Evolutionary conservation across 805 yeast species (phyloP), one percentile per base, ranked within the genome.

Genomic region (Candida nanaspora): DNA sequence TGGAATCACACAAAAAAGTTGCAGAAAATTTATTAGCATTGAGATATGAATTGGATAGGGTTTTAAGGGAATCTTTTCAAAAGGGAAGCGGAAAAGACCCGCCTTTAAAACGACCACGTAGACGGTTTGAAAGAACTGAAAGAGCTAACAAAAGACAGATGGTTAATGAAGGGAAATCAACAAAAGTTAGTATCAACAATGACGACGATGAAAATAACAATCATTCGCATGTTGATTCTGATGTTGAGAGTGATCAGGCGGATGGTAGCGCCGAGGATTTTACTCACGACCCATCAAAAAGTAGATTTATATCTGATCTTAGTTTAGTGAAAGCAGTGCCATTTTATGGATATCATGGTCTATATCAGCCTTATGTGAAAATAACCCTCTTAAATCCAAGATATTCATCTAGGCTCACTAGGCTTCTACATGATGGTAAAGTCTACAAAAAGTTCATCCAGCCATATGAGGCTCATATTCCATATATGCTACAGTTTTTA

Each of bases 291-390:
- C 33, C n/a, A n/a, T 40, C 28, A 21, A 40, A 23, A 23, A 42
- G 32, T 35, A 68, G 65, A 29, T 81, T 66, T 50, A 62, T 84
- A 33, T 80, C 87, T 0, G 71, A 74, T 40, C 70, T 84, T 0
- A 68, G 79, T 0, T 44, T 86, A 0, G 83, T 94, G 40, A 77
- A 78, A 46, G 96, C 82, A 0, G 68, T 76, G 0, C 91, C 94
- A 0, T 82, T 89, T 37, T 93, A 93, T 56, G 98, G 98, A 0
- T 91, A 73, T 56, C 78, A 77, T 47, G 68, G 76, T 2, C 87
- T 87, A 0, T 74, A 78, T 63, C 50, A 66, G n/a, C 61, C 74
- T 1, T 83, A 76, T 52, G 74, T 84, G 50, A 88, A 87, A 57
- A 73, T 93, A 2, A 72, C 77, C 37, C 54, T 88, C 11, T 53